Conservation (phyloP, 129 eudicot species). For the Tagetes patula region DNA sequence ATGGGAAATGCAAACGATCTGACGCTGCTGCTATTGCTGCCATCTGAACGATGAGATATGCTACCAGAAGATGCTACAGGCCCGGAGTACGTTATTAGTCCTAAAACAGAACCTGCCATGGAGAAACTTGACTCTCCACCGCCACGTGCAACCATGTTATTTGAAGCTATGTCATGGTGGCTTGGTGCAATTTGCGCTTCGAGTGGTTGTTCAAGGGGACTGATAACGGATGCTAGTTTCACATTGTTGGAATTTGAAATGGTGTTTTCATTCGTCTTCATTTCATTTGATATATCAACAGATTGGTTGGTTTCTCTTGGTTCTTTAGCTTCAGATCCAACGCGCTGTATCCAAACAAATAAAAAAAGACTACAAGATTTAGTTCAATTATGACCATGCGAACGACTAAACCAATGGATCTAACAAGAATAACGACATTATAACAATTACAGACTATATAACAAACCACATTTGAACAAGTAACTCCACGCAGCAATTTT, state of each 20-base stretch:
- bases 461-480: too few species aligned
- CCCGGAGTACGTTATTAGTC: conserved; percentile 48
- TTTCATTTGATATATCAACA: conserved; percentile 23
- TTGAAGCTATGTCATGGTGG: conserved; percentile 33
- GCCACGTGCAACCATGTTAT: conserved; percentile 22
- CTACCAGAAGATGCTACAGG: conserved; percentile 58
- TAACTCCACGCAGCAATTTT: too few species aligned
- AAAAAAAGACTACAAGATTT: not conserved
- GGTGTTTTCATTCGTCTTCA: conserved; percentile 43
- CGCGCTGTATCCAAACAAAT: conserved; percentile 35
- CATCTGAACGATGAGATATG: conserved; percentile 78
- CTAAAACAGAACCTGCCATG: conserved; percentile 41
- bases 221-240: conserved; percentile 18
- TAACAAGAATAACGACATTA: not conserved
- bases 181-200: conserved; percentile 28
- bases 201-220: conserved; percentile 14
- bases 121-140: conserved; percentile 71
- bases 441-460: not conserved
- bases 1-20: conserved; percentile 93
- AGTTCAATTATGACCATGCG: not conserved
- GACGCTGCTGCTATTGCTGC: conserved; percentile 68
- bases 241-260: conserved; percentile 39
- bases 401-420: not conserved
- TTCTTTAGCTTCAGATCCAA: conserved; percentile 13
- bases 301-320: not conserved